Evolutionary conservation across 805 yeast species (phyloP).

Genomic region (Kodamaea nitidulidarum): DNA sequence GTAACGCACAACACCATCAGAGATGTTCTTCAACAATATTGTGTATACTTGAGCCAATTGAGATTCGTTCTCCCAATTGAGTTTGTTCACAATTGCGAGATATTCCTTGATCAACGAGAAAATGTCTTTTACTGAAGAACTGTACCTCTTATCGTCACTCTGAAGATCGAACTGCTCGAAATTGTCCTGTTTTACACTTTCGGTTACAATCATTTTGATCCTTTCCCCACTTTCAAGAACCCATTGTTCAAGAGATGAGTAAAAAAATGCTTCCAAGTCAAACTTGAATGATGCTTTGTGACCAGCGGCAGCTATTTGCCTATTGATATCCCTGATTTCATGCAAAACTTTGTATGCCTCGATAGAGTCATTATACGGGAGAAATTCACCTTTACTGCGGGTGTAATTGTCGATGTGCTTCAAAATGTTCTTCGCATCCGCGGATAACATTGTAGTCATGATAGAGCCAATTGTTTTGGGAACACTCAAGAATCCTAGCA

Average conservation of each 20-base stretch:
- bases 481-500: conserved; percentile 56
- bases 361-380: conserved; percentile 54
- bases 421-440: conserved; percentile 50
- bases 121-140: conserved; percentile 65
- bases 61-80: conserved; percentile 62
- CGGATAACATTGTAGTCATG: conserved; percentile 49
- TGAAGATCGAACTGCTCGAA: conserved; percentile 49
- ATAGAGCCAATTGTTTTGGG: conserved; percentile 46
- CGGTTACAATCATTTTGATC: conserved; percentile 45
- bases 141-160: conserved; percentile 39
- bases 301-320: conserved; percentile 42
- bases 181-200: conserved; percentile 55
- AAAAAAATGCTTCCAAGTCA: conserved; percentile 55
- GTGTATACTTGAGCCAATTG: conserved; percentile 65
- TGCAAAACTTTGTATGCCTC: conserved; percentile 50
- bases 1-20: conserved; percentile 56
- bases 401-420: conserved; percentile 45
- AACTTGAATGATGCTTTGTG: conserved; percentile 41
- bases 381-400: conserved; percentile 24
- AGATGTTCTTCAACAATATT: conserved; percentile 54
- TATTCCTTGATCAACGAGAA: conserved; percentile 60
- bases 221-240: conserved; percentile 43
- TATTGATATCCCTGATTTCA: conserved; percentile 49
- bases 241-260: conserved; percentile 35
- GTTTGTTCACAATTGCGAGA: conserved; percentile 50